Evolutionary conservation across 2,329 filamentous ascomycete species (phyloP).

Genomic region (Penicillium sp.): DNA sequence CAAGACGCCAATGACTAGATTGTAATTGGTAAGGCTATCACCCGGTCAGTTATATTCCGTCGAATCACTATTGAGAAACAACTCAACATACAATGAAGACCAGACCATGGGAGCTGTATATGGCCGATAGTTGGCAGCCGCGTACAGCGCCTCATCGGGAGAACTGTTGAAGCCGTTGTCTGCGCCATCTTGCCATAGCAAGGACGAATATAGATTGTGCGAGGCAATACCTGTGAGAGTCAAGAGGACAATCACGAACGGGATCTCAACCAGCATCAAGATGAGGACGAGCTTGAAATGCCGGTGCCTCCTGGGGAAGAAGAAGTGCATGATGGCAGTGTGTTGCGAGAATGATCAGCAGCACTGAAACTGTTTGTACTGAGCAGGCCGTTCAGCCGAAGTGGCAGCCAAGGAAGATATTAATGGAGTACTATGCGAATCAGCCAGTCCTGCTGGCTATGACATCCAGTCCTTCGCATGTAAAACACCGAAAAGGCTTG

Average conservation of each 20-base stretch:
- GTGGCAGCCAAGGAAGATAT: constrained; percentile 1
- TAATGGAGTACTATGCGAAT: constrained; percentile 14
- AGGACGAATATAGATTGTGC: constrained; percentile 60
- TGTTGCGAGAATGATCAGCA: neutral
- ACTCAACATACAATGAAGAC: constrained; percentile 56
- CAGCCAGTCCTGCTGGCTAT: constrained; percentile 41
- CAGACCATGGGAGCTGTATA: constrained; percentile 56
- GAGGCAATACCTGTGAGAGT: constrained; percentile 61
- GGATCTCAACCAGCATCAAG: constrained; percentile 56
- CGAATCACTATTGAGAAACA: neutral
- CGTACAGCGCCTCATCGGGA: constrained; percentile 56
- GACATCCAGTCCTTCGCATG: constrained; percentile 32
- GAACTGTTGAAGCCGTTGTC: constrained; percentile 62
- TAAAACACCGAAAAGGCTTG: constrained; percentile 17
- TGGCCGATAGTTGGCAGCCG: constrained; percentile 57
- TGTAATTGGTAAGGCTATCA: constrained; percentile 58
- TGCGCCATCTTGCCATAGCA: constrained; percentile 61
- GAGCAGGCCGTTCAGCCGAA: neutral
- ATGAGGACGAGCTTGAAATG: constrained; percentile 51
- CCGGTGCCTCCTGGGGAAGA: constrained; percentile 55
- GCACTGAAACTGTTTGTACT: neutral
- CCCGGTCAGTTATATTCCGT: constrained; percentile 10
- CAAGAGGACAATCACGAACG: constrained; percentile 56
- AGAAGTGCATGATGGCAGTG: constrained; percentile 35
- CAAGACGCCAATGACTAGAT: constrained; percentile 60